Base-by-base conservation (phyloP, 768 basidiomycete genomes). In the Calvatia gigantea region DNA sequence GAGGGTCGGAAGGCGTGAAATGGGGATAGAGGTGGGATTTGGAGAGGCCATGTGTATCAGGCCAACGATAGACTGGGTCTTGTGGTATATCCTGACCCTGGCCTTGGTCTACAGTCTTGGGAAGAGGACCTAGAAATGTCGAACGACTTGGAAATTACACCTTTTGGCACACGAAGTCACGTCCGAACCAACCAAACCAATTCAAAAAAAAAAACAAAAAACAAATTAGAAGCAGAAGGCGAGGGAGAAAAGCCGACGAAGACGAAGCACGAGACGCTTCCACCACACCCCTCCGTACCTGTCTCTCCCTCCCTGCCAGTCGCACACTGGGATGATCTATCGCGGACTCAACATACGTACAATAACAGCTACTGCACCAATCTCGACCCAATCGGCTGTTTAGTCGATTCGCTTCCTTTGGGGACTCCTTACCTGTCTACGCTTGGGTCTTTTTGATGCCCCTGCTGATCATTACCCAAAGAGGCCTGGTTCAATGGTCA, bases 391-490 rank as follows among this genome's bases (percentile, higher is more conserved):
- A n/a, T n/a, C n/a, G n/a, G n/a, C n/a, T 37, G 35, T 37, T 37
- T 3, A n/a, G 35, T 37, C 35, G n/a, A 3, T 37, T 37, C 35
- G 35, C 35, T 37, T 12, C 35, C 12, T n/a, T 37, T 9, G 35
- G 35, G 12, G 12, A 37, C 12, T 11, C 12, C n/a, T 37, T 37
- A 37, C 35, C 11, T 4, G 35, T n/a, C 9, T 4, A 19, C 25
- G 41, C 25, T 42, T 19, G 23, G 7, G 41, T 21, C 12, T 7
- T 42, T 4, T 48, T 48, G 46, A 48, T 48, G 17, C 9, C 46
- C 46, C 46, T 48, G 46, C 46, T 32, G 46, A 48, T 48, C 46
- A 48, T 48, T 48, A 3, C 46, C 46, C 7, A 32, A 48, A 14
- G 43, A 45, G 43, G 21, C 28, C 23, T 45, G 27, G 4, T 45